Conservation (phyloP, 257 asterid species). For the Penstemon eatonii region DNA sequence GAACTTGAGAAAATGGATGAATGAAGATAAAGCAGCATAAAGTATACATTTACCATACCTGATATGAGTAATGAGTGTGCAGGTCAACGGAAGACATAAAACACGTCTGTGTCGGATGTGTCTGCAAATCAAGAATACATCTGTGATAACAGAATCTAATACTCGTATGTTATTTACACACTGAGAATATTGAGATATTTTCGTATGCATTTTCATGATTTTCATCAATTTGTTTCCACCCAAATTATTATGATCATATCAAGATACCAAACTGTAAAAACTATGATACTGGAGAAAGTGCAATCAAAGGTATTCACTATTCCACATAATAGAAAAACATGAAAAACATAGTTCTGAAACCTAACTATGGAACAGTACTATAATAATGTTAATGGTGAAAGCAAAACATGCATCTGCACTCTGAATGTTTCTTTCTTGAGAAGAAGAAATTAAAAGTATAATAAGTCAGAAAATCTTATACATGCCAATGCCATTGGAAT, state of each 20-base stretch:
- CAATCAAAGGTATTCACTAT: not conserved
- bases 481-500: constrained; percentile 2
- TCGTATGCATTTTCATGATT: constrained; percentile 13
- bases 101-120: constrained; percentile 98
- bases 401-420: not conserved
- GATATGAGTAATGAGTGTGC: constrained; percentile 98
- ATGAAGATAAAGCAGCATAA: constrained; percentile 14
- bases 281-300: not conserved
- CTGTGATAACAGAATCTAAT: constrained; percentile 23
- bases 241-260: not conserved
- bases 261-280: not conserved
- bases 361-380: not conserved
- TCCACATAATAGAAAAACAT: not conserved
- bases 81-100: constrained; percentile 98
- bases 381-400: not conserved
- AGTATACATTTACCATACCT: constrained; percentile 48
- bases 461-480: not conserved
- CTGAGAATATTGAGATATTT: constrained; percentile 12
- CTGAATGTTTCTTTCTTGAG: not conserved
- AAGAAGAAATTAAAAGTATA: not conserved
- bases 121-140: constrained; percentile 59
- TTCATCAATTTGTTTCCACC: constrained; percentile 16
- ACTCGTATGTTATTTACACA: constrained; percentile 10
- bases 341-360: not conserved
- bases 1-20: constrained; percentile 7